Percentiles rank a stretch among this genome's conserved stretches.
These are phyloP conservation scores for Collariella sp. DNA, from an alignment of 495 filamentous ascomycete genomes.

Conservation along the genomic window DNA sequence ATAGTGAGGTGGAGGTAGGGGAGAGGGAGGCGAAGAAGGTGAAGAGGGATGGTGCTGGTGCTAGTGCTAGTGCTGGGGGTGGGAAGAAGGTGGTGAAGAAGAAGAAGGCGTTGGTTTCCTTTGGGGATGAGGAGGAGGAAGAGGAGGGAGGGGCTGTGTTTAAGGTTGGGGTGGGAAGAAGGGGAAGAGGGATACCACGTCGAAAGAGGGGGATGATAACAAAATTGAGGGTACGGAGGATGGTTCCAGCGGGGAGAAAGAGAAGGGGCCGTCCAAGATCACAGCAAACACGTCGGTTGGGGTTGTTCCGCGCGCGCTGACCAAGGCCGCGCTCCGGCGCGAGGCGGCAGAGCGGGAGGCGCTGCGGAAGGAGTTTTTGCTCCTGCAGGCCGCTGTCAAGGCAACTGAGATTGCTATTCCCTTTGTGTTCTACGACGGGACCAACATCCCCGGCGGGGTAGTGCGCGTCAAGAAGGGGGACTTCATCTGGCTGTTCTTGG, in stretches of 20 bases:
- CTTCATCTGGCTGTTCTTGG: slow-evolving; percentile 80
- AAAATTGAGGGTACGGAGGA: background rate
- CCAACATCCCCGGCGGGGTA: slow-evolving; percentile 75
- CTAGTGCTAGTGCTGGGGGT: too few relatives aligned
- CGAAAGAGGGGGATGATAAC: background rate
- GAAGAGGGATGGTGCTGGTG: too few relatives aligned
- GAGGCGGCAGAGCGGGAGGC: slow-evolving; percentile 77
- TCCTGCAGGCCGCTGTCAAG: slow-evolving; percentile 79
- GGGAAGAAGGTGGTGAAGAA: slow-evolving; percentile 11
- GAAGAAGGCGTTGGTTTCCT: slow-evolving; percentile 35
- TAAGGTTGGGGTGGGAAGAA: slow-evolving; percentile 32
- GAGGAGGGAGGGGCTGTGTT: slow-evolving; percentile 11
- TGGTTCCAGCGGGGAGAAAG: background rate
- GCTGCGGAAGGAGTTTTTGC: slow-evolving; percentile 75
- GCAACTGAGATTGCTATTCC: slow-evolving; percentile 83
- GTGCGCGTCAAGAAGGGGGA: slow-evolving; percentile 90
- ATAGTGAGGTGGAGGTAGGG: slow-evolving; percentile 40
- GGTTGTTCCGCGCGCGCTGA: slow-evolving; percentile 68
- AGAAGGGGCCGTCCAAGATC: slow-evolving; percentile 34
- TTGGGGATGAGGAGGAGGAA: slow-evolving; percentile 33
- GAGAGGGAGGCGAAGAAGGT: slow-evolving; percentile 34
- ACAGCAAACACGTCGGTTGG: slow-evolving; percentile 58
- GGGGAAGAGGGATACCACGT: slow-evolving; percentile 12
- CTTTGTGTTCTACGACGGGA: slow-evolving; percentile 98
- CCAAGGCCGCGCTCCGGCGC: slow-evolving; percentile 71